These are phyloP conservation scores for Cerrena zonata DNA, from an alignment of 1,284 basidiomycete species.

Conservation along the genomic window DNA sequence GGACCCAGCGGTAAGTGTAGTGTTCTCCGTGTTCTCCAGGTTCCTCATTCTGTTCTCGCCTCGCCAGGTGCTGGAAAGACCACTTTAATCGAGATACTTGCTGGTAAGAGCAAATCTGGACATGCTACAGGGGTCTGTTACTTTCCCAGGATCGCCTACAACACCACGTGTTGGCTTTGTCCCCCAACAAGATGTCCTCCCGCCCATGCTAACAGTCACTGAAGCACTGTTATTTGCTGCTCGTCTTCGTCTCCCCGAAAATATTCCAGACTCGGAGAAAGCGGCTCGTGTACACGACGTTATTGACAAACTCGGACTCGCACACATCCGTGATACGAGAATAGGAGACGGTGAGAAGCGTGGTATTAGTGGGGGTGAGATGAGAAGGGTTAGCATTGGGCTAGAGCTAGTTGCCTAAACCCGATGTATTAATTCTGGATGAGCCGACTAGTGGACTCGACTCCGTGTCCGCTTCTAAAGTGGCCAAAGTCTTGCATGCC, in stretches of 20 bases:
- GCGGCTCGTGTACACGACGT: conserved; percentile 62
- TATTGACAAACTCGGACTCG: conserved; percentile 72
- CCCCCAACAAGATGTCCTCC: conserved; percentile 80
- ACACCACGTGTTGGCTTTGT: conserved; percentile 70
- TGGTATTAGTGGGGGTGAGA: conserved; percentile 84
- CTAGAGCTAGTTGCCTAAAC: conserved; percentile 75
- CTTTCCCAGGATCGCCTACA: conserved; percentile 38
- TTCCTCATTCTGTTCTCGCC: too few species aligned
- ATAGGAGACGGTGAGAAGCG: conserved; percentile 77
- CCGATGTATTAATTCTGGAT: conserved; percentile 78
- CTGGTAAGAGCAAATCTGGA: conserved; percentile 71
- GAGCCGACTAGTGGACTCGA: conserved; percentile 81
- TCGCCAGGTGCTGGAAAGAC: conserved; percentile 82
- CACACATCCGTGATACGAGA: conserved; percentile 61
- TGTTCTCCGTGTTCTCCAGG: not conserved
- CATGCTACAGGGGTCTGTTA: conserved; percentile 59
- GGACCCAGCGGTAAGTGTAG: conserved; percentile 68
- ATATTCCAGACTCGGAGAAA: conserved; percentile 63
- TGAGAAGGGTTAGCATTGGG: conserved; percentile 79
- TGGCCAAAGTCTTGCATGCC: conserved; percentile 68
- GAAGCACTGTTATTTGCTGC: conserved; percentile 84
- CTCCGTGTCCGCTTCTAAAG: conserved; percentile 78
- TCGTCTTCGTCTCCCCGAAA: conserved; percentile 76
- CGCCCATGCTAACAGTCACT: conserved; percentile 72
- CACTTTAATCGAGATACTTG: conserved; percentile 79